These are phyloP conservation scores for Pichia occidentalis DNA, from an alignment of 805 yeast species.

Conservation along the genomic window DNA sequence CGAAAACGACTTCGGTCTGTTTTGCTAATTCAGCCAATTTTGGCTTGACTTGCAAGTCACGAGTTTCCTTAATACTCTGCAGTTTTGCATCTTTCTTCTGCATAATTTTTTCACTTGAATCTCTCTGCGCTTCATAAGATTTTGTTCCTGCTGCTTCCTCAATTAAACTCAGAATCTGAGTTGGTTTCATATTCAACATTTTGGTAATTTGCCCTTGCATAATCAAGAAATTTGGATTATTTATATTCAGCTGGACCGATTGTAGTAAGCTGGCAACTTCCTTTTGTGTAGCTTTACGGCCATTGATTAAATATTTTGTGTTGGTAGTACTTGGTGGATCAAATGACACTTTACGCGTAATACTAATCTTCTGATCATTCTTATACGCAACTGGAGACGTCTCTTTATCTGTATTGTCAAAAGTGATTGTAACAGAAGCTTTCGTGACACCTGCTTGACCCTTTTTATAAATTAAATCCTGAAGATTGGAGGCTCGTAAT, in stretches of 20 bases:
- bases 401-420: constrained; percentile 72
- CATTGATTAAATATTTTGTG: constrained; percentile 79
- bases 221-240: constrained; percentile 92
- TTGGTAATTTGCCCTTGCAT: constrained; percentile 99
- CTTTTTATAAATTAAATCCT: constrained; percentile 90
- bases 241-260: constrained; percentile 90
- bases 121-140: constrained; percentile 89
- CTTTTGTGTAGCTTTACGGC: constrained; percentile 93
- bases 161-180: constrained; percentile 79
- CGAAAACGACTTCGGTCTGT: constrained; percentile 78
- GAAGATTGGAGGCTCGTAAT: constrained; percentile 87
- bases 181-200: constrained; percentile 92
- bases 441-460: constrained; percentile 98
- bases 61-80: constrained; percentile 62
- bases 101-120: constrained; percentile 87
- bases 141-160: constrained; percentile 99
- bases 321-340: constrained; percentile 51
- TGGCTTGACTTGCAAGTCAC: constrained; percentile 88
- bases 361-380: constrained; percentile 68
- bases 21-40: constrained; percentile 71
- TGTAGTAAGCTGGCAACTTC: constrained; percentile 87
- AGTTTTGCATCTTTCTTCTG: constrained; percentile 82
- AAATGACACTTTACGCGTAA: constrained; percentile 82
- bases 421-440: constrained; percentile 94
- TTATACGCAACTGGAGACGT: constrained; percentile 87